Conservation (phyloP, 2,329 filamentous ascomycete species). For the Botryotinia calthae region DNA sequence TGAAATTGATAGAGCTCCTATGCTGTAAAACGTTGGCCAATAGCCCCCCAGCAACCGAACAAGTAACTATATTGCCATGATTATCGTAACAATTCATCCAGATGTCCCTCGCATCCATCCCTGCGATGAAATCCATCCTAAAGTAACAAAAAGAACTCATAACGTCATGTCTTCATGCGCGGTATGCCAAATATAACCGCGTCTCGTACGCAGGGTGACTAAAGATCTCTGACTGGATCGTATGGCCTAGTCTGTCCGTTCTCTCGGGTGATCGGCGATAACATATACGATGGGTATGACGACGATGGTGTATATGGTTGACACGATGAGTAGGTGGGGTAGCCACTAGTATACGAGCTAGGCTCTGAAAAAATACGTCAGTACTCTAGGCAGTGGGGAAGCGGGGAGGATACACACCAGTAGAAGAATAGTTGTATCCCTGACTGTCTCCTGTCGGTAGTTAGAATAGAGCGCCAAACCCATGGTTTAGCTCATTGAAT, state of each 20-base stretch:
- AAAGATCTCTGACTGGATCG: slow-evolving; percentile 26
- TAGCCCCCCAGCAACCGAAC: background rate
- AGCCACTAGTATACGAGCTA: background rate
- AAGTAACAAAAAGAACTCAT: background rate
- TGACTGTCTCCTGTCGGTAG: slow-evolving; percentile 1
- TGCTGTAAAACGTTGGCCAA: background rate
- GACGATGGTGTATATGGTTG: background rate
- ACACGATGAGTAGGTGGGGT: background rate
- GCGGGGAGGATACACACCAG: background rate
- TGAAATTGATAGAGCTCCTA: background rate
- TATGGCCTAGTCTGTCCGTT: slow-evolving; percentile 15
- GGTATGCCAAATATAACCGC: background rate
- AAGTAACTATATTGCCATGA: background rate
- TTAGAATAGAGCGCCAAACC: slow-evolving; percentile 4
- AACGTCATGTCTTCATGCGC: background rate
- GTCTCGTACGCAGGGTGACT: background rate
- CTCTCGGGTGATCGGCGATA: background rate
- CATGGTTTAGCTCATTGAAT: background rate
- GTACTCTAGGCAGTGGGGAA: background rate
- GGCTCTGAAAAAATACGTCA: background rate
- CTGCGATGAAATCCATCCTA: background rate
- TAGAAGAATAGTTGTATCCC: slow-evolving; percentile 6
- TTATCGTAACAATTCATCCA: background rate
- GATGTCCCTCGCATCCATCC: background rate
- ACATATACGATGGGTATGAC: background rate